Evolutionary conservation across 352 stramenopile species (phyloP).

Genomic region (Globisporangium echinulatum): DNA sequence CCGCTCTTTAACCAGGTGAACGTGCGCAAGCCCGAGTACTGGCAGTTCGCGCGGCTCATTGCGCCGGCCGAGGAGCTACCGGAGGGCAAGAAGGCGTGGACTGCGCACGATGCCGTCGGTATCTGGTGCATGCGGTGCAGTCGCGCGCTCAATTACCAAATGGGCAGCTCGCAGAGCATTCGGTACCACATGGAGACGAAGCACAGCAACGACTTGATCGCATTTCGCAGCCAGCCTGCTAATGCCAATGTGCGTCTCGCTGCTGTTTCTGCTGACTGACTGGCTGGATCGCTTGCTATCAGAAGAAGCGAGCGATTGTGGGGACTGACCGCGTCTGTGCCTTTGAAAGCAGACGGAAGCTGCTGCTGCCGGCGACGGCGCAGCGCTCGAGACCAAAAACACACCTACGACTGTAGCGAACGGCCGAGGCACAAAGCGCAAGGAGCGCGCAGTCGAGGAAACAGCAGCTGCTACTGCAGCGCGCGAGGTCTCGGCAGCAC

Average conservation of each 20-base stretch:
- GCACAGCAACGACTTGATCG: slow-evolving; percentile 26
- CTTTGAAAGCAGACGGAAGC: no score
- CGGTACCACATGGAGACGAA: slow-evolving; percentile 60
- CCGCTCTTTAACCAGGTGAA: slow-evolving; percentile 39
- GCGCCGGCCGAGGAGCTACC: slow-evolving; percentile 18
- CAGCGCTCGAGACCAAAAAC: background rate
- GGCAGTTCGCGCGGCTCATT: slow-evolving; percentile 30
- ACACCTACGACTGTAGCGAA: background rate
- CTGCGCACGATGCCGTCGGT: slow-evolving; percentile 32
- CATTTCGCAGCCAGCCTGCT: slow-evolving; percentile 11
- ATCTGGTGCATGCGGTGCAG: slow-evolving; percentile 44
- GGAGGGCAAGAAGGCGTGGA: slow-evolving; percentile 36
- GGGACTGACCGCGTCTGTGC: no score
- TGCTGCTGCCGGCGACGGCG: background rate
- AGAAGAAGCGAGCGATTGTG: no score
- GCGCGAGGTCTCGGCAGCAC: background rate
- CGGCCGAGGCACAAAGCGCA: slow-evolving; percentile 7
- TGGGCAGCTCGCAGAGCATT: slow-evolving; percentile 48
- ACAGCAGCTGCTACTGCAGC: background rate
- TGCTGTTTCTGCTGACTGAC: background rate
- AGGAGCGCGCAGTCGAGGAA: background rate
- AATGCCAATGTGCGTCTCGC: slow-evolving; percentile 2
- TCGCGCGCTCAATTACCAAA: slow-evolving; percentile 30
- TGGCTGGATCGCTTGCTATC: background rate
- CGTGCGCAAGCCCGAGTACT: slow-evolving; percentile 52